Evolutionary conservation across 1,284 basidiomycete species (phyloP), one percentile per base, ranked within the genome.

Genomic region (Testicularia cyperi): DNA sequence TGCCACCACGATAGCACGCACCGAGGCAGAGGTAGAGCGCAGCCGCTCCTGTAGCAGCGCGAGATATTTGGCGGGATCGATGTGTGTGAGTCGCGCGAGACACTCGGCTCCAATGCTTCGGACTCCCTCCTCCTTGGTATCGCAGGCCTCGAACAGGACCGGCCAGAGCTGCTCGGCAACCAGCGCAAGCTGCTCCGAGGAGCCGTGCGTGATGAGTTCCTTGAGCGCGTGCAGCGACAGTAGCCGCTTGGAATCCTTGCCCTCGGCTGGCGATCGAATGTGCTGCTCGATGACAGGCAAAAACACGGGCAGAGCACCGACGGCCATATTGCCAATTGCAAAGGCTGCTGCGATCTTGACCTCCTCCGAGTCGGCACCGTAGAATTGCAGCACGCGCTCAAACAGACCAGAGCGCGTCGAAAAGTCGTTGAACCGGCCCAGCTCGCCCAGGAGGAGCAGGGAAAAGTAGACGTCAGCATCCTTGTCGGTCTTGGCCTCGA

Each of bases 81-180:
- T 88, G 0, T 88, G 88, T 0, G 92, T 94, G 30, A 99, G 81
- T 77, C 96, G 92, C 34, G 94, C 95, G 15, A 99, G 83, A 75
- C 94, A 98, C 16, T 95, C 92, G 33, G 94, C 92, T 24, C 91
- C 90, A 46, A 97, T 89, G 74, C 94, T 96, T 44, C 92, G 82
- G 3, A 90, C 88, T 4, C 87, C 88, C 77, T 97, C 94, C 65
- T 95, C 91, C 37, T 76, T 70, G 83, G 47, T 66, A 44, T 62
- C 47, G 70, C 44, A 61, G 19, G 52, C 58, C 30, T 62, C 72
- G 42, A 48, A 70, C 35, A 40, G 82, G 0, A 92, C 91, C 4
- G 82, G 82, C 95, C 95, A 99, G 10, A 97, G 83, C 15, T 83
- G 79, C 43, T 94, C 89, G 2, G 92, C 90, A 25, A 95, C 84